Conservation (phyloP, 1,284 basidiomycete species). For the Sphaerobolus stellatus region DNA sequence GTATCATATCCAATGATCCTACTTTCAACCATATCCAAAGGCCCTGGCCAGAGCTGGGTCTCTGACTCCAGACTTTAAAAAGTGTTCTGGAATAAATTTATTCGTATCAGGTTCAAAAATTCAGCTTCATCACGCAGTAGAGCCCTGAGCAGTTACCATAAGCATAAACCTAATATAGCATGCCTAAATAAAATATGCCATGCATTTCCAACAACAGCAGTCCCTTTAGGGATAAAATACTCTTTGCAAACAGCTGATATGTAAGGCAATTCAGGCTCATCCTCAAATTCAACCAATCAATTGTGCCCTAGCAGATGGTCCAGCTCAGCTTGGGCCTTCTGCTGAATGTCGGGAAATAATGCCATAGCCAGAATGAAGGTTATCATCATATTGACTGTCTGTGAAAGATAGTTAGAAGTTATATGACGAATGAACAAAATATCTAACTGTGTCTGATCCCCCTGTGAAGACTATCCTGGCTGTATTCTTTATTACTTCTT, state of each 20-base stretch:
- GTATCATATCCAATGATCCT: no score
- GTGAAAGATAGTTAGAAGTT: no score
- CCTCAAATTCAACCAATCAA: slow-evolving; percentile 12
- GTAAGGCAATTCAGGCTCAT: slow-evolving; percentile 17
- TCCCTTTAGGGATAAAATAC: neutral
- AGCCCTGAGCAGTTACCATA: no score
- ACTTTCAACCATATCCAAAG: slow-evolving; percentile 14
- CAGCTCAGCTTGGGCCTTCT: neutral
- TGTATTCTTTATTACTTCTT: neutral
- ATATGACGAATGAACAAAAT: no score
- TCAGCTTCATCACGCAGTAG: no score
- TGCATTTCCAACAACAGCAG: neutral
- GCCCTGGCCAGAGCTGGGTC: no score
- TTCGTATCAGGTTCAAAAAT: slow-evolving; percentile 7
- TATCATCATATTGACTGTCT: no score
- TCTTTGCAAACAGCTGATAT: slow-evolving; percentile 21
- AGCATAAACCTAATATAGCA: no score
- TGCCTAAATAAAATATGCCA: no score
- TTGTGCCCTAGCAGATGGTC: neutral
- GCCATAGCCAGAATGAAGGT: slow-evolving; percentile 24
- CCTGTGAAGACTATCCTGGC: neutral
- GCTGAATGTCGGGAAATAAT: slow-evolving; percentile 22
- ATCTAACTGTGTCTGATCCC: neutral
- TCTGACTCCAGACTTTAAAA: slow-evolving; percentile 2
- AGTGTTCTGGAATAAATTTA: slow-evolving; percentile 13